phyloP scores from a whole-genome alignment of 2,329 filamentous ascomycete genomes.

The Sordariomycetes sp. region DNA sequence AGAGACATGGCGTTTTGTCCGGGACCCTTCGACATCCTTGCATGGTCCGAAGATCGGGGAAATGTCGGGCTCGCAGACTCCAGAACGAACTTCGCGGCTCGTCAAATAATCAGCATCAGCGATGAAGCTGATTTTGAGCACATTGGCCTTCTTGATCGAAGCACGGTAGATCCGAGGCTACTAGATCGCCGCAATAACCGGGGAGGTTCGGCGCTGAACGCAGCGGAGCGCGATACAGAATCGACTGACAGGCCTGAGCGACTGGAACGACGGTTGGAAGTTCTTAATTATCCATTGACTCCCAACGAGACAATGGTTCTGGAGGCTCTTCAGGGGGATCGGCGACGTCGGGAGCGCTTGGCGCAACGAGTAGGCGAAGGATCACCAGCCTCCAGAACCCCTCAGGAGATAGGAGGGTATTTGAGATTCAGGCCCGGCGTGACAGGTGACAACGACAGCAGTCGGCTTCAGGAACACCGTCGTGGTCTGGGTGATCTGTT shows the following conservation, averaged over 20 bases:
- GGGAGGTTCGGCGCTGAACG: constrained; percentile 11
- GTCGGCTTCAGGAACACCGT: constrained; percentile 20
- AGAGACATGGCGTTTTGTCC: constrained; percentile 89
- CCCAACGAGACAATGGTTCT: constrained; percentile 46
- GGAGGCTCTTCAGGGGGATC: constrained; percentile 45
- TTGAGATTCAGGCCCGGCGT: too few species aligned
- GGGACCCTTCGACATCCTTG: constrained; percentile 78
- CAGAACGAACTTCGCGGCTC: constrained; percentile 54
- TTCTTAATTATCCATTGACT: constrained; percentile 41
- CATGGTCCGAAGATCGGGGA: constrained; percentile 87
- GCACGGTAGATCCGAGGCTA: constrained; percentile 42
- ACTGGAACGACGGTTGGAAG: constrained; percentile 24
- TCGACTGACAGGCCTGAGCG: constrained; percentile 7
- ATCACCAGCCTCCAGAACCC: neutral
- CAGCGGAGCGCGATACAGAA: neutral
- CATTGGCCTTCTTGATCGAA: constrained; percentile 45
- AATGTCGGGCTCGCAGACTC: constrained; percentile 67
- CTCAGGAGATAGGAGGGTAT: too few species aligned
- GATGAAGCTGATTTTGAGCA: constrained; percentile 47
- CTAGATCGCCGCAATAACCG: constrained; percentile 37
- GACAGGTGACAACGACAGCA: neutral
- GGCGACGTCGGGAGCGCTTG: too few species aligned
- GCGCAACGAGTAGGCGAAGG: neutral
- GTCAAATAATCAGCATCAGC: constrained; percentile 60
- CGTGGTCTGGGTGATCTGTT: constrained; percentile 29